Conservation (phyloP, 163 green algal genomes). For the Picocystis sp. region DNA sequence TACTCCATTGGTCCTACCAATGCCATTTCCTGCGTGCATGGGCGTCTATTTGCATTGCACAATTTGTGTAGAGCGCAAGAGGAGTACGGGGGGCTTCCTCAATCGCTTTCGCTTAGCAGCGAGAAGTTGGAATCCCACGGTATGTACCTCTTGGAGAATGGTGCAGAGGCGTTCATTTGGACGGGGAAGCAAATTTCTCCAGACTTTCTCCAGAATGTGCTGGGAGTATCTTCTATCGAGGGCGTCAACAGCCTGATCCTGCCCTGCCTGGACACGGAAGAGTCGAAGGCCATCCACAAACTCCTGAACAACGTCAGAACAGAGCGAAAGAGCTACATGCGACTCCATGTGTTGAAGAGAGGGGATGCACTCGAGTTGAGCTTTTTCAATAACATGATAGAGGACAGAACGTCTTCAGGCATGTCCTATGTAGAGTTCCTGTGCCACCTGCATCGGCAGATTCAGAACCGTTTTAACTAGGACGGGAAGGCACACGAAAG, state of each 20-base stretch:
- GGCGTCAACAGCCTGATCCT: constrained; percentile 17
- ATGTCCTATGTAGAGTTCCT: constrained; percentile 90
- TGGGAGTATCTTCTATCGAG: constrained; percentile 25
- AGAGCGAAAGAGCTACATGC: constrained; percentile 55
- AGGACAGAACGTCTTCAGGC: constrained; percentile 53
- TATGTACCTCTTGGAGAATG: constrained; percentile 84
- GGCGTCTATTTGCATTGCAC: constrained; percentile 56
- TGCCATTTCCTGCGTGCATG: constrained; percentile 32
- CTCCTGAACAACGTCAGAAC: constrained; percentile 47
- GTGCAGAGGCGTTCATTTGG: constrained; percentile 48
- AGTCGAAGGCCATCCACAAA: constrained; percentile 20
- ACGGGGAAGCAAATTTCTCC: constrained; percentile 33
- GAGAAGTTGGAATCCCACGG: constrained; percentile 61
- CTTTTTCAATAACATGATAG: constrained; percentile 63
- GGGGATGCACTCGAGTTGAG: constrained; percentile 23
- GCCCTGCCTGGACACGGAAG: constrained; percentile 25
- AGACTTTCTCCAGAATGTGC: constrained; percentile 30
- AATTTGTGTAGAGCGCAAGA: constrained; percentile 15
- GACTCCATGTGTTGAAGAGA: constrained; percentile 23
- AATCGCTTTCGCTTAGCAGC: constrained; percentile 28
- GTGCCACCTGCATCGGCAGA: constrained; percentile 67
- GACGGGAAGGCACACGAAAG: too few relatives aligned
- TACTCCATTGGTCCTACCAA: constrained; percentile 20
- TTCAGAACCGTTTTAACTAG: constrained; percentile 10
- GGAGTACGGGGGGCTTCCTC: constrained; percentile 15